Evolutionary conservation across 257 asterid species (phyloP), one percentile per base, ranked within the genome.

Genomic region (Coffea canephora): DNA sequence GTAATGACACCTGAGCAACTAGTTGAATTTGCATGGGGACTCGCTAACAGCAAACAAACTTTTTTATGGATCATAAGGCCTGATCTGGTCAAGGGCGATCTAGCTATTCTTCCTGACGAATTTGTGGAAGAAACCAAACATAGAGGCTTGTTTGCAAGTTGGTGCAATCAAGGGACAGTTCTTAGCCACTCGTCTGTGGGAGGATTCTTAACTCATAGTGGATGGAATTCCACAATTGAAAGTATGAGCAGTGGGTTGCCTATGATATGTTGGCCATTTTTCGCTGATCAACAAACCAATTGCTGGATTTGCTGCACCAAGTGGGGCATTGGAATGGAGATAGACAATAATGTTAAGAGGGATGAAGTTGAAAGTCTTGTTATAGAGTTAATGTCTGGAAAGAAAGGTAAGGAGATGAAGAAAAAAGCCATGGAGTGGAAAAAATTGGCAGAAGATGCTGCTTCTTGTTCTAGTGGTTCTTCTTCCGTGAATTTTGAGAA

Each of bases 251-350:
- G 57, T 39, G 92, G 93, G 0, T 89, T 89, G 10, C 90, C 97
- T 0, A 88, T 92, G 92, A 73, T 90, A 0, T 90, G 92, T 25
- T 91, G 93, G 92, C 97, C 95, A 0, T 89, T 89, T 25, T 90
- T 90, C 50, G 89, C 92, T 0, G 97, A 91, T 8, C 93, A 91
- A 48, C 93, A 80, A 49, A 89, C 92, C 0, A 89, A 88, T 6
- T 89, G 91, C 65, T 81, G 89, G 93, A 84, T 50, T n/a, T 82
- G 86, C 69, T 91, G 93, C 66, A 70, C 19, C 0, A 31, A 74
- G 48, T 88, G 85, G 89, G 89, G 89, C 0, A 82, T 89, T 0
- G 90, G 91, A 0, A 82, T 86, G 90, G 92, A 91, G 79, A 85
- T 91, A n/a, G 84, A 85, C 25, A 83, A 50, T 45, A 78, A 88